These are phyloP conservation scores for Tetrastigma voinierianum DNA, from an alignment of 164 flowering plant genomes.

Conservation along the genomic window DNA sequence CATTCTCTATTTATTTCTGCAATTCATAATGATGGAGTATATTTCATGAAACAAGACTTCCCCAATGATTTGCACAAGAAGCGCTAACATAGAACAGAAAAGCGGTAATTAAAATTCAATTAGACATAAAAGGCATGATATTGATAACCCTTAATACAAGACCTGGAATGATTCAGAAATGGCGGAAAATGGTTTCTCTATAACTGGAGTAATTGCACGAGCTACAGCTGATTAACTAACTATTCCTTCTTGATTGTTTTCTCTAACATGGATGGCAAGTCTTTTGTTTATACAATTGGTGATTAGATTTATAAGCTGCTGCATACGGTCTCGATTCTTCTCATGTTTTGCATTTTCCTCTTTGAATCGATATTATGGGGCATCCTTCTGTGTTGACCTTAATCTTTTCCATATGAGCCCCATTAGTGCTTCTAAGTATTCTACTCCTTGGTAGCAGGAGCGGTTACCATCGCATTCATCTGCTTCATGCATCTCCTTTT, in stretches of 20 bases:
- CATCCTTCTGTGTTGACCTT: constrained; percentile 76
- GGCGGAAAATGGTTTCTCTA: constrained; percentile 61
- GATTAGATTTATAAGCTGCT: constrained; percentile 54
- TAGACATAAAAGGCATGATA: background rate
- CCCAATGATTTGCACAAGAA: constrained; percentile 1
- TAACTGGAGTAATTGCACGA: constrained; percentile 51
- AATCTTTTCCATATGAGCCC: constrained; percentile 68
- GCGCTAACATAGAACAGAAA: background rate
- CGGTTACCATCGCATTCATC: constrained; percentile 45
- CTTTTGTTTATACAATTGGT: constrained; percentile 61
- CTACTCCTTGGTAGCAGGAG: constrained; percentile 66
- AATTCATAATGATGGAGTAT: background rate
- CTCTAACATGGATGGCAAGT: constrained; percentile 63
- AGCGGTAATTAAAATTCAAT: background rate
- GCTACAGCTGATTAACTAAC: constrained; percentile 58
- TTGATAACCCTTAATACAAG: background rate
- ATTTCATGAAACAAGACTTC: background rate
- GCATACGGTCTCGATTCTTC: constrained; percentile 58
- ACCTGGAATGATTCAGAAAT: constrained; percentile 85
- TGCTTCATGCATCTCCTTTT: constrained; percentile 85
- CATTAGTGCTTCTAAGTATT: constrained; percentile 68
- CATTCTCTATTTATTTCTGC: background rate
- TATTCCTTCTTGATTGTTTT: constrained; percentile 70
- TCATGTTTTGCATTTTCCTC: constrained; percentile 74
- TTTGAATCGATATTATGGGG: constrained; percentile 79